Conservation (phyloP, 139 green algal species). For the Coccomyxa sp. region DNA sequence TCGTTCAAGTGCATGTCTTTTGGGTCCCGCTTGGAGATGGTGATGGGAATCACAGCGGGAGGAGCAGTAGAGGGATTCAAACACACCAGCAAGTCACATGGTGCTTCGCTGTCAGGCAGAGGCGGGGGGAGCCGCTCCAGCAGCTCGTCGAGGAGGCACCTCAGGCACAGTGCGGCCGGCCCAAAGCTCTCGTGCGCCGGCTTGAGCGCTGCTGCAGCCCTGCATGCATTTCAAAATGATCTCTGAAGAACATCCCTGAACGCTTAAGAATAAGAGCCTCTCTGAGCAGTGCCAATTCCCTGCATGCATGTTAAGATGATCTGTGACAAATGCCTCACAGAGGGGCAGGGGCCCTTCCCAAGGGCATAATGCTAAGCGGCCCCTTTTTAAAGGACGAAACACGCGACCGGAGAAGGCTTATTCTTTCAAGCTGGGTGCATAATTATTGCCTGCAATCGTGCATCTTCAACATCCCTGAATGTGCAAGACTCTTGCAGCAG, state of each 20-base stretch:
- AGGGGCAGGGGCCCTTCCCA: no score
- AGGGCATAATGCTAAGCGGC: no score
- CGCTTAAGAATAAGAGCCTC: background rate
- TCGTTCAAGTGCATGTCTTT: background rate
- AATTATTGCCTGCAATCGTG: no score
- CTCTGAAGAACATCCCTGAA: no score
- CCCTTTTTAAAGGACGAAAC: no score
- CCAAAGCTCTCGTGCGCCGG: slow-evolving; percentile 24
- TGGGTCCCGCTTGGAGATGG: no score
- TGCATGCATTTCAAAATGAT: background rate
- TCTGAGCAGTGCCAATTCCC: background rate
- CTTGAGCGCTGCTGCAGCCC: slow-evolving; percentile 8
- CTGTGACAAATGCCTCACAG: background rate
- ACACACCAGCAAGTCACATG: background rate
- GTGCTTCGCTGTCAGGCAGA: background rate
- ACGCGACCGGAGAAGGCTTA: no score
- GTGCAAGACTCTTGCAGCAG: no score
- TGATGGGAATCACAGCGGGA: background rate
- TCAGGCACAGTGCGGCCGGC: slow-evolving; percentile 29
- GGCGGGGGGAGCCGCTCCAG: background rate
- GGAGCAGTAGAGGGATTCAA: background rate
- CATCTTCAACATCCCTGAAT: no score
- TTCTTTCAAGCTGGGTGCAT: no score
- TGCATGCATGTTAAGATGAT: background rate
- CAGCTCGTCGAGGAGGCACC: slow-evolving; percentile 34